Conservation (phyloP, 805 yeast genomes). For the Wickerhamiella lipophila region DNA sequence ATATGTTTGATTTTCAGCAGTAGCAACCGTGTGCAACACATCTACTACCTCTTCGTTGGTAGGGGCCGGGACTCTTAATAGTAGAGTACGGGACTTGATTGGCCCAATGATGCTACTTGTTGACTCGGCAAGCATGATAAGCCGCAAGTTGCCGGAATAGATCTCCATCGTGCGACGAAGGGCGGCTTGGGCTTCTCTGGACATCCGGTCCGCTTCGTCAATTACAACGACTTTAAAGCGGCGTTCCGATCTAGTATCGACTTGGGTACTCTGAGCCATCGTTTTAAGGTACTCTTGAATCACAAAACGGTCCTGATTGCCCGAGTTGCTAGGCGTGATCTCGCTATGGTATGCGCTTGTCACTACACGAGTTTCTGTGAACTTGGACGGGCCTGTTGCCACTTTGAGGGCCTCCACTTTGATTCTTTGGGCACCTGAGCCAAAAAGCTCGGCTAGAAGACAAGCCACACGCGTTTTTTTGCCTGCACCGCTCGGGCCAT, state of each 20-base stretch:
- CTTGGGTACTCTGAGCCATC: conserved; percentile 88
- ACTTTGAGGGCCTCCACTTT: conserved; percentile 85
- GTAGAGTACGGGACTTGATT: conserved; percentile 79
- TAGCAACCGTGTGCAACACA: conserved; percentile 45
- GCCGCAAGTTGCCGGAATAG: conserved; percentile 62
- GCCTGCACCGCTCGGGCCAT: conserved; percentile 97
- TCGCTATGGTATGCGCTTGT: conserved; percentile 85
- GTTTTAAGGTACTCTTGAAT: conserved; percentile 90
- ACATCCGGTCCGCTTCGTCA: conserved; percentile 93
- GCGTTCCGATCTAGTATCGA: conserved; percentile 53
- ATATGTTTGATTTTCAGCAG: conserved; percentile 40
- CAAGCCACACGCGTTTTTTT: conserved; percentile 87
- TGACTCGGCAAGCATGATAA: conserved; percentile 74
- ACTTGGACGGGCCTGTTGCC: conserved; percentile 54
- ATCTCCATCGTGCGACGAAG: conserved; percentile 67
- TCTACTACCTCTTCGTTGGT: conserved; percentile 40
- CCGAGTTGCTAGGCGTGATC: conserved; percentile 94
- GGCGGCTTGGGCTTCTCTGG: conserved; percentile 88
- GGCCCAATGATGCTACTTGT: conserved; percentile 90
- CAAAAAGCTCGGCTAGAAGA: conserved; percentile 66
- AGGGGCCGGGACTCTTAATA: conserved; percentile 84
- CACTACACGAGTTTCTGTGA: conserved; percentile 84
- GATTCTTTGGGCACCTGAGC: conserved; percentile 66
- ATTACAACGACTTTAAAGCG: conserved; percentile 66
- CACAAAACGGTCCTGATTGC: conserved; percentile 87